Evolutionary conservation across 306 rosid genomes (phyloP), one percentile per base, ranked within the genome.

Genomic region (Medicago lupulina): DNA sequence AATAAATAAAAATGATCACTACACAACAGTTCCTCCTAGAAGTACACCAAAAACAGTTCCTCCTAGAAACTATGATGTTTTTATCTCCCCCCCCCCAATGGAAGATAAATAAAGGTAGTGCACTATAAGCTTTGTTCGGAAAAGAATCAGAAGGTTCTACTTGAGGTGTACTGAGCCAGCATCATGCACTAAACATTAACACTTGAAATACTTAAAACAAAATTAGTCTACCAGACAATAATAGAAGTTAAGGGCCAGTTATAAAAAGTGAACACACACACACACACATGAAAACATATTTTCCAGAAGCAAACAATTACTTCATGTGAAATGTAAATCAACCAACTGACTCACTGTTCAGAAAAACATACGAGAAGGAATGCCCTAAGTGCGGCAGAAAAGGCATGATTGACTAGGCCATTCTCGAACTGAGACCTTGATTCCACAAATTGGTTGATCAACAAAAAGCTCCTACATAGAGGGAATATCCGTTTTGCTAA

Each of bases 321-420:
- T 14, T 34, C 74, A 80, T 39, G 16, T 23, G 43, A 16, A 63
- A 70, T 19, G 43, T n/a, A 76, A 25, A 83, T 85, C 53, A 17
- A 80, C 46, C 68, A 74, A 67, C 84, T 72, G 80, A 79, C 64
- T 76, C 78, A 75, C 85, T 74, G 67, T 43, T 67, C 57, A 71
- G 78, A 80, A 70, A 72, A 79, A 82, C 90, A 77, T 92, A 95
- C 98, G 16, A 95, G 88, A 80, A 95, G 96, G 73, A 95, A 89
- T 5, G 95, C 97, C 84, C 97, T 85, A 38, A 95, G 85, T 34
- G 98, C 97, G 70, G 98, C 97, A 87, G 98, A 86, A 84, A 95
- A 95, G 59, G 98, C 98, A 67, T 95, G 98, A 86, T 92, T 95
- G 70, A 95, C 97, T 47, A 95, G 86, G 66, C 98, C 98, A 85